Base-by-base conservation (phyloP, 164 flowering plant species). In the Vitis rotundifolia region DNA sequence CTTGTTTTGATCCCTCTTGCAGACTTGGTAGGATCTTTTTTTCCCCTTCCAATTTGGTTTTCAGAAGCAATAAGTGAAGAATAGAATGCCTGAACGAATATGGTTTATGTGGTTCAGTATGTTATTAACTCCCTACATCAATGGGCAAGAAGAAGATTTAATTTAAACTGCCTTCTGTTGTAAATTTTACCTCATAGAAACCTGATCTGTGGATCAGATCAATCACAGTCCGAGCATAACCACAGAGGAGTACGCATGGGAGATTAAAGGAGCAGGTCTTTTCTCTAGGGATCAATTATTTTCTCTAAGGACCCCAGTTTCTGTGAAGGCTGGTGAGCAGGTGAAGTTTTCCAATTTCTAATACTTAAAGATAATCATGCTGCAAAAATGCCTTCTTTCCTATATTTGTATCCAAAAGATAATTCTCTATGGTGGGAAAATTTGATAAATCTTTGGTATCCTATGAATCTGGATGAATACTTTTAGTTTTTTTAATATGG, bases 311-410 rank as follows among this genome's bases (percentile, higher is more conserved):
- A 71, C 83, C 37, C 97, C 97, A 13, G 77, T 89, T 76, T 37
- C 85, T 57, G 87, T 94, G 66, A 91, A 91, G 81, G 94, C 97
- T 56, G 97, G 98, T 64, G 91, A 89, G 76, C 99, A 94, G 97
- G 97, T 94, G 59, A 72, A 67, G 19, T 54, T 64, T 65, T 18
- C 49, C 44, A 53, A 12, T 14, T 60, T 49, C 5, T 15, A 9
- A 15, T 9, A 12, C n/a, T 78, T 64, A 62, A 19, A 59, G 6
- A 8, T 59, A 14, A 29, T 59, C 26, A 59, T 6, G 8, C 44
- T 6, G 7, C 44, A 37, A 37, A 37, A 37, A 37, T 3, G 44
- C 7, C 44, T 37, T 37, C 44, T 37, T 37, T 6, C 44, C 44
- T 6, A 37, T 37, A 37, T 37, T 37, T 37, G 44, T 6, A 37